Percentiles rank a stretch among this genome's conserved stretches.
Conservation (phyloP, 306 rosid genomes). For the Abrus pulchellus region DNA sequence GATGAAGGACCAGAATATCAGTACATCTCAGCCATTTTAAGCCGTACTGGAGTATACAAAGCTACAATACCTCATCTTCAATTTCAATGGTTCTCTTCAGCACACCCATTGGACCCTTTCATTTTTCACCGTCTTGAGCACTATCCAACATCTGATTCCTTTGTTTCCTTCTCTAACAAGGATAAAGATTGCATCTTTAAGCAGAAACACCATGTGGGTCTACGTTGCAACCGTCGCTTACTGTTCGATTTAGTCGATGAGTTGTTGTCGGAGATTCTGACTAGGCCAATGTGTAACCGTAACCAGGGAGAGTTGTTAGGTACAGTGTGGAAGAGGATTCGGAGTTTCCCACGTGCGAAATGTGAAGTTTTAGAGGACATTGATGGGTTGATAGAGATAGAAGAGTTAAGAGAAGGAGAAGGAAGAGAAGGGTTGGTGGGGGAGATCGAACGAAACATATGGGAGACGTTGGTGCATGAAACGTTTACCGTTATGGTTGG, state of each 20-base stretch:
- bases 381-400: conserved; percentile 71
- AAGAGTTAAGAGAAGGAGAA: conserved; percentile 55
- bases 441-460: conserved; percentile 66
- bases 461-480: conserved; percentile 75
- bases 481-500: conserved; percentile 50
- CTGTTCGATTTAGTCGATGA: conserved; percentile 75
- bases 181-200: conserved; percentile 30
- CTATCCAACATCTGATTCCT: conserved; percentile 25
- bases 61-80: conserved; percentile 15
- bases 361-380: conserved; percentile 82
- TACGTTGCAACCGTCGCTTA: conserved; percentile 62
- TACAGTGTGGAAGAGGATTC: conserved; percentile 58
- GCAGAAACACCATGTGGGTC: conserved; percentile 42
- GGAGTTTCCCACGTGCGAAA: conserved; percentile 64
- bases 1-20: conserved; percentile 56
- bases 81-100: conserved; percentile 64
- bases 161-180: background rate
- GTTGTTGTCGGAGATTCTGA: conserved; percentile 61
- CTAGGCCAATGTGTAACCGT: conserved; percentile 28
- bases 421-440: conserved; percentile 60
- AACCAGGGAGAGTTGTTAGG: conserved; percentile 43
- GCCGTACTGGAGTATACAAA: conserved; percentile 59
- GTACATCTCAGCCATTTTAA: conserved; percentile 62
- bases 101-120: conserved; percentile 74
- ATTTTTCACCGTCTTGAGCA: conserved; percentile 66